Evolutionary conservation across 306 rosid genomes (phyloP).

Genomic region (Luffa aegyptiaca): DNA sequence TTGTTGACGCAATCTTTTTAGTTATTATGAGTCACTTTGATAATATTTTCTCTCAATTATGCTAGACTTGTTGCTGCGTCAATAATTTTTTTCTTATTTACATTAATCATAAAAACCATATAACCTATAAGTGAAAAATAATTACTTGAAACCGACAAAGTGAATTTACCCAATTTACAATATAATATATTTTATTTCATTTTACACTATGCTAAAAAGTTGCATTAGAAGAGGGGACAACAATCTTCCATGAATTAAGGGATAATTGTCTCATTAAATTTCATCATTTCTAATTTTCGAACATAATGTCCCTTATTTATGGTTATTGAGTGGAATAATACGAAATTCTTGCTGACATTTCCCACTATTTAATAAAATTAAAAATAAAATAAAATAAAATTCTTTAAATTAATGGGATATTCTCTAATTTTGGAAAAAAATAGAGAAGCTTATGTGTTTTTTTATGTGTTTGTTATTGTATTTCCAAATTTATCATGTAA

Average conservation of each 20-base stretch:
- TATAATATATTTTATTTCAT: not conserved
- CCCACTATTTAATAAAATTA: not conserved
- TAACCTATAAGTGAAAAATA: not conserved
- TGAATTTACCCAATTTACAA: not conserved
- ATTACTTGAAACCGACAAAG: not conserved
- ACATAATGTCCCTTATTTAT: not conserved
- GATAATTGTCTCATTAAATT: not conserved
- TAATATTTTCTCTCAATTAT: no score
- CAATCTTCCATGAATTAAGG: not conserved
- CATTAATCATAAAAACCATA: no score
- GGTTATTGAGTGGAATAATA: not conserved
- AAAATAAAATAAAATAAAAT: not conserved
- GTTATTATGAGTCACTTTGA: no score
- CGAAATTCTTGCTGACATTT: not conserved
- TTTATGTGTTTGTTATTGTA: not conserved
- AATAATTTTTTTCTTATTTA: no score
- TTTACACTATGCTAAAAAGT: not conserved
- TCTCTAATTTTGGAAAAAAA: not conserved
- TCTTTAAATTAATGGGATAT: not conserved
- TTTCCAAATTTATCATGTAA: not conserved
- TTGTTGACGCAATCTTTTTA: no score
- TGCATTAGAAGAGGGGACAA: not conserved
- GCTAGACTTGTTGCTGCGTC: not conserved
- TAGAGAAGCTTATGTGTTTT: not conserved
- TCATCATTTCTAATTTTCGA: not conserved